These are phyloP conservation scores for Podaxis sp. DNA, from an alignment of 768 basidiomycete genomes.

Conservation along the genomic window DNA sequence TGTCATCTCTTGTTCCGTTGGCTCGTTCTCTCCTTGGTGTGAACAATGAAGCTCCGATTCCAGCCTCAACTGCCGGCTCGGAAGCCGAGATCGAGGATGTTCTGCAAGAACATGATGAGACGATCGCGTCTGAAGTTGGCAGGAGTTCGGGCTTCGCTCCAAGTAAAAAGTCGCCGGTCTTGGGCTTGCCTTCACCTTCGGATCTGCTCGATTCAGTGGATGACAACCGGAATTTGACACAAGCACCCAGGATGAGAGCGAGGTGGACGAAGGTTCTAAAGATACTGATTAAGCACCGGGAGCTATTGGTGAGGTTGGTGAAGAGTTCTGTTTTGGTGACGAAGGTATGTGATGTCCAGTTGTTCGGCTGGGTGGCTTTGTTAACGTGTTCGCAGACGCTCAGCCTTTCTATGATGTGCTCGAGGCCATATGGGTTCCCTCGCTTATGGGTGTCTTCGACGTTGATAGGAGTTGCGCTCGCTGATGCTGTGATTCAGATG, in stretches of 20 bases:
- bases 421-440: slow-evolving; percentile 9
- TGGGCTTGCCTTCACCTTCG: slow-evolving; percentile 10
- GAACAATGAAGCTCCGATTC: background rate
- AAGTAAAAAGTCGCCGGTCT: background rate
- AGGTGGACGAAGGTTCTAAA: background rate
- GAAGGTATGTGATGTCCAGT: slow-evolving; percentile 10
- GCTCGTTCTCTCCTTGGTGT: background rate
- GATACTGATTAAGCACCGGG: background rate
- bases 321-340: slow-evolving; percentile 17
- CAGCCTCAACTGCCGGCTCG: background rate
- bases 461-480: slow-evolving; percentile 16
- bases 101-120: background rate
- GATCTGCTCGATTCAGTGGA: background rate
- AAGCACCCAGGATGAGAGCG: background rate
- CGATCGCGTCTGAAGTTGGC: background rate
- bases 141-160: background rate
- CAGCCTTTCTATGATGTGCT: slow-evolving; percentile 15
- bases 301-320: slow-evolving; percentile 1
- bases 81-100: background rate
- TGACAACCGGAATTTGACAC: background rate
- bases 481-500: slow-evolving; percentile 16
- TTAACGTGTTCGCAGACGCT: slow-evolving; percentile 13
- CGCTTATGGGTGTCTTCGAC: slow-evolving; percentile 7
- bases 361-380: background rate
- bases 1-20: slow-evolving; percentile 15